Evolutionary conservation across 768 basidiomycete genomes (phyloP), one percentile per base, ranked within the genome.

Genomic region (Melanogaster broomeanus): DNA sequence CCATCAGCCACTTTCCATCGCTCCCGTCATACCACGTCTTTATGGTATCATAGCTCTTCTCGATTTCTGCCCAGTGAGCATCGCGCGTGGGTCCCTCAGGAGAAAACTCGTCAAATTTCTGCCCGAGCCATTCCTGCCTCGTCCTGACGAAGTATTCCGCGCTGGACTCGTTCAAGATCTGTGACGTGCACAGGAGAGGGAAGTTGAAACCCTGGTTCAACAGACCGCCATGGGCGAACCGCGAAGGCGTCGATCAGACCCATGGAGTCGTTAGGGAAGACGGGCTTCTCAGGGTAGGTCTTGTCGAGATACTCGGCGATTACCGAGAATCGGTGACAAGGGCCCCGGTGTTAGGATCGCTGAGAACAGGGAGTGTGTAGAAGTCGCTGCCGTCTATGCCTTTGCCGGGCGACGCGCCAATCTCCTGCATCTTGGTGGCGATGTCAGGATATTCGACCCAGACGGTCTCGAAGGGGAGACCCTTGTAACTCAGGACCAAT

Each of bases 401-500:
- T 30, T 45, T 64, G 49, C 10, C 59, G 3, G 59, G 62, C 12
- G 52, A 35, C 1, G 62, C 63, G 13, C 72, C 67, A 21, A 72
- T 57, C 42, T 58, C 46, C 39, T 65, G 61, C 24, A 65, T 44
- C 19, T 35, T 58, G 4, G 56, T n/a, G 31, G 49, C 56, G 45
- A 74, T 69, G 35, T 72, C 69, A 7, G 69, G 58, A 45, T 51
- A 72, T 49, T 74, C 70, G 43, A 71, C 24, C 70, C 70, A 74
- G 37, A 61, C 48, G 0, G 67, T 71, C 47, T 65, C 54, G 51
- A 65, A 71, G 11, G 69, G 64, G 27, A 75, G 53, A 30, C 63
- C 58, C 53, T 74, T 70, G 53, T 67, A 65, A 21, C 64, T 45
- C 53, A 70, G 57, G 12, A 61, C 60, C 35, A 62, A 63, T 56